These are phyloP conservation scores for Ogataea ganodermae DNA, from an alignment of 805 yeast genomes.

Conservation along the genomic window DNA sequence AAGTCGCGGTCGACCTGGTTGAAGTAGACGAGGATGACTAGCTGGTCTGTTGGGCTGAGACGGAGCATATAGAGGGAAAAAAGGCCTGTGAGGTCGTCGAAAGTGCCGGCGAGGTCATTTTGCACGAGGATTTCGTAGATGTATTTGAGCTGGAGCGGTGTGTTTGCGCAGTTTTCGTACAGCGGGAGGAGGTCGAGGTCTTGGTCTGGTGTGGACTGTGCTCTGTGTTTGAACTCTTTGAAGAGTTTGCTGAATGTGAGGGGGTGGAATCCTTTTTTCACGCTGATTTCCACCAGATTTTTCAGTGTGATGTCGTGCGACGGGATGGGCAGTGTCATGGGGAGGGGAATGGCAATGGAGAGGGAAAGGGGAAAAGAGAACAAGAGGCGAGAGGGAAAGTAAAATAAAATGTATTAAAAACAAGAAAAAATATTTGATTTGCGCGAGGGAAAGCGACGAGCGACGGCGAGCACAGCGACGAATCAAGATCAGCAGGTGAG, in stretches of 20 bases:
- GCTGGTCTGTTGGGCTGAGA: conserved; percentile 24
- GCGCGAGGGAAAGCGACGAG: no score
- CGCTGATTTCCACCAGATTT: conserved; percentile 24
- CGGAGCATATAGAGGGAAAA: conserved; percentile 22
- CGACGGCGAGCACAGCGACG: no score
- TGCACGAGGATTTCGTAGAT: conserved; percentile 31
- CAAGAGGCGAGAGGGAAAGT: background rate
- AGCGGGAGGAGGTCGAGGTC: conserved; percentile 24
- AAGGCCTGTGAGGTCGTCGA: conserved; percentile 26
- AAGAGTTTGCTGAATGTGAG: conserved; percentile 29
- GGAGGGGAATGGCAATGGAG: background rate
- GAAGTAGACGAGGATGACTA: conserved; percentile 28
- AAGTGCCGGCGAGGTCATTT: conserved; percentile 28
- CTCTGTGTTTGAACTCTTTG: conserved; percentile 30
- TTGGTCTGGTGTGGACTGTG: conserved; percentile 3
- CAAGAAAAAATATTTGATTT: background rate
- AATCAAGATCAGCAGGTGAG: no score
- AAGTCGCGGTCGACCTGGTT: conserved; percentile 27
- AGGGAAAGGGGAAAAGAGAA: no score
- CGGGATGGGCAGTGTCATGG: conserved; percentile 16
- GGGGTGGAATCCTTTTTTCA: conserved; percentile 28
- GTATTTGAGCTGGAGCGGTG: conserved; percentile 29
- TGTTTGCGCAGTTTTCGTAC: conserved; percentile 19
- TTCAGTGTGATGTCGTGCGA: conserved; percentile 26
- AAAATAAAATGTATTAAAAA: background rate